Base-by-base conservation (phyloP, 129 eudicot species). In the Centaurea solstitialis region DNA sequence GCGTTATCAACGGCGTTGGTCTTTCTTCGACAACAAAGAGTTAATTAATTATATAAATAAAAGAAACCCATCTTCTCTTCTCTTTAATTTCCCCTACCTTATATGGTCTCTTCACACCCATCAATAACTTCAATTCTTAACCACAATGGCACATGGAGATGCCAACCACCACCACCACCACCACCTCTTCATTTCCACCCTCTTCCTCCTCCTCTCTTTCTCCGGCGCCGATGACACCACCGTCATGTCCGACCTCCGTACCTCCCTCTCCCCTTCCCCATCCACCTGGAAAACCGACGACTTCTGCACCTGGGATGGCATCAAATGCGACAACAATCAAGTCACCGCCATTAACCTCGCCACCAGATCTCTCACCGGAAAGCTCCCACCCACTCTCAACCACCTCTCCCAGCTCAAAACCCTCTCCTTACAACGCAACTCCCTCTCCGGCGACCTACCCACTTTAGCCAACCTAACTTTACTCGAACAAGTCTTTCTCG, bases 381-480 rank as follows among this genome's bases (percentile, higher is more conserved):
- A 33, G 2, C 84, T 92, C 7, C 92, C 97, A 1, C 0, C 88
- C 5, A 82, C 79, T 7, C 72, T 92, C 10, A 80, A 80, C 35
- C 85, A 86, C 10, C 94, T 90, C 20, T 41, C 92, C 21, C 41
- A 69, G 62, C 94, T 92, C 70, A 76, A 80, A 73, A 70, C 86
- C 23, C 77, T 92, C 4, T 26, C 84, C 47, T 82, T 88, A 8
- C 89, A 88, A 39, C 13, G 64, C 2, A 92, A 92, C 81, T 70
- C 41, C 4, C 81, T 92, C 39, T 77, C 87, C 45, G 97, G 97
- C 13, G 67, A 77, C 47, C 21, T 92, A 37, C 97, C 97, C 8
- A 77, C 97, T 4, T 76, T 92, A 9, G 73, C 92, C 8, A 88
- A 88, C 70, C 80, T 88, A 33, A 47, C 91, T 2, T 9, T 20